These are phyloP conservation scores for Basidioascus undulatus DNA, from an alignment of 768 basidiomycete species.

Conservation along the genomic window DNA sequence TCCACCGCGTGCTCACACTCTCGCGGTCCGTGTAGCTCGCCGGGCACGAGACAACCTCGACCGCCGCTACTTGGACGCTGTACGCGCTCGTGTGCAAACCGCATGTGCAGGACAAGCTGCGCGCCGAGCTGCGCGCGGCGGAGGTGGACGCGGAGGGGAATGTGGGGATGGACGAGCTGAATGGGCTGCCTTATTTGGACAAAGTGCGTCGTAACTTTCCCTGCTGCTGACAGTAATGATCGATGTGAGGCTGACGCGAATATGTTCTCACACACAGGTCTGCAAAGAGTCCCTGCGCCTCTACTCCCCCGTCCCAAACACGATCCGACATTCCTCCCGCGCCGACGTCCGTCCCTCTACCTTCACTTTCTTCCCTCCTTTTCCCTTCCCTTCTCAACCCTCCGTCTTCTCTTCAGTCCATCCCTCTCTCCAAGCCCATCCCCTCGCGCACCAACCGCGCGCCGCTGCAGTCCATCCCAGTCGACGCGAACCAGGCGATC, in stretches of 20 bases:
- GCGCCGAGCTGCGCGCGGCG: constrained; percentile 8
- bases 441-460: constrained; percentile 1
- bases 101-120: not conserved
- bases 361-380: too few species aligned
- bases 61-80: too few species aligned
- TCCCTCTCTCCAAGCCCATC: constrained; percentile 29
- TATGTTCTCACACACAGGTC: not conserved
- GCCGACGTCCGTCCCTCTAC: too few species aligned
- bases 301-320: constrained; percentile 56
- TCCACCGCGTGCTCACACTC: too few species aligned
- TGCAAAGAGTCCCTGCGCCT: constrained; percentile 56
- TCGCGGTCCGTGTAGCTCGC: too few species aligned
- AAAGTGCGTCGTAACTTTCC: not conserved
- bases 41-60: too few species aligned
- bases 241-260: too few species aligned
- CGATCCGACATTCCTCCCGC: constrained; percentile 44
- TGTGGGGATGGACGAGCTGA: constrained; percentile 5
- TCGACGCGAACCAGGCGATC: constrained; percentile 31
- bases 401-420: too few species aligned
- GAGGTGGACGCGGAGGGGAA: not conserved
- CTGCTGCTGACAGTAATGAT: not conserved
- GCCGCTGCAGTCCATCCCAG: constrained; percentile 14
- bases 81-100: too few species aligned
- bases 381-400: too few species aligned
- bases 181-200: constrained; percentile 10